Evolutionary conservation across 495 filamentous ascomycete species (phyloP).

Genomic region (Penicillium subrubescens): DNA sequence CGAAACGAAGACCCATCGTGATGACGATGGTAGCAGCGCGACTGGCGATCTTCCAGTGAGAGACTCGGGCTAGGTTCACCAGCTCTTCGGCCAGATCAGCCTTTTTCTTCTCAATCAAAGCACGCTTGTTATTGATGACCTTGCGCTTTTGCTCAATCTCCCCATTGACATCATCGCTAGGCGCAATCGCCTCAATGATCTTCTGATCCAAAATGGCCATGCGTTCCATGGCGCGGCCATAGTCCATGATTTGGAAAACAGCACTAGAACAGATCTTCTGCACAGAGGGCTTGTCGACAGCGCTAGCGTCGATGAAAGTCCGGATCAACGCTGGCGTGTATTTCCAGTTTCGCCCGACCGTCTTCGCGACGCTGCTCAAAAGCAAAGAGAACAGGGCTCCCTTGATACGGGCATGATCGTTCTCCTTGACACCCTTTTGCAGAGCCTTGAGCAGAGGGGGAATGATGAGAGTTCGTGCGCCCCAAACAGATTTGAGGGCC

Average conservation of each 20-base stretch:
- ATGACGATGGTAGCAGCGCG: slow-evolving; percentile 85
- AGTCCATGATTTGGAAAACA: slow-evolving; percentile 86
- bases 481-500: slow-evolving; percentile 88
- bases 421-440: slow-evolving; percentile 76
- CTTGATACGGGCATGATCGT: slow-evolving; percentile 88
- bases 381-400: slow-evolving; percentile 88
- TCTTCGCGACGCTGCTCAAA: slow-evolving; percentile 86
- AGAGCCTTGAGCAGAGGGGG: slow-evolving; percentile 79
- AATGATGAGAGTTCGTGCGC: slow-evolving; percentile 82
- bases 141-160: slow-evolving; percentile 67
- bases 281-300: slow-evolving; percentile 89
- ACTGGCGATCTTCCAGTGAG: slow-evolving; percentile 95
- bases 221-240: slow-evolving; percentile 78
- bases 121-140: slow-evolving; percentile 71
- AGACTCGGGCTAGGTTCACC: slow-evolving; percentile 70
- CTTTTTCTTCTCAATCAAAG: slow-evolving; percentile 79
- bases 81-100: slow-evolving; percentile 77
- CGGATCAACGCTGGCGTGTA: slow-evolving; percentile 84
- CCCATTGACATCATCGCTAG: slow-evolving; percentile 63
- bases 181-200: slow-evolving; percentile 71
- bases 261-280: slow-evolving; percentile 84
- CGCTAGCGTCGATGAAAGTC: slow-evolving; percentile 84
- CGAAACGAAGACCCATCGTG: slow-evolving; percentile 85
- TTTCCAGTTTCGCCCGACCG: slow-evolving; percentile 86
- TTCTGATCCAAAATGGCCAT: slow-evolving; percentile 84